These are phyloP conservation scores for Pseudogymnoascus sp. DNA, from an alignment of 2,329 filamentous ascomycete species.

Conservation along the genomic window DNA sequence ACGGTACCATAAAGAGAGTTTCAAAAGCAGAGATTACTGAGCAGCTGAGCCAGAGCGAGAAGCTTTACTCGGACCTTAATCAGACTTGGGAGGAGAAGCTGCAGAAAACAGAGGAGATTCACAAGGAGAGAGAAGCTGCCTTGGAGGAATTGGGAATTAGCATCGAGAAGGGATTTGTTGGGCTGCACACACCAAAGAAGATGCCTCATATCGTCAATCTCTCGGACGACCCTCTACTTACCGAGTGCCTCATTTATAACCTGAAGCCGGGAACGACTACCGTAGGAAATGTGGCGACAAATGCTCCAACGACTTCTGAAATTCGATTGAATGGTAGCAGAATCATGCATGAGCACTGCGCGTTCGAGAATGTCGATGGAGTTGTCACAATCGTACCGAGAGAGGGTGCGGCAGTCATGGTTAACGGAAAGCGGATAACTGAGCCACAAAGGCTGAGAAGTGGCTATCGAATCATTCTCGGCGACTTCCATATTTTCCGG, in stretches of 20 bases:
- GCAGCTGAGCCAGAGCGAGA: conserved; percentile 92
- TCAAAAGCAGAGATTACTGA: conserved; percentile 98
- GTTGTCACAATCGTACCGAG: conserved; percentile 84
- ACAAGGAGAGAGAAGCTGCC: conserved; percentile 92
- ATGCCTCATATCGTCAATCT: conserved; percentile 98
- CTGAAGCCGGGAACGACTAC: conserved; percentile 91
- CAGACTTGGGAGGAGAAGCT: conserved; percentile 99
- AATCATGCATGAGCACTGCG: conserved; percentile 87
- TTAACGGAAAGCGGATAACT: conserved; percentile 85
- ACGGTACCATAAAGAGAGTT: conserved; percentile 86
- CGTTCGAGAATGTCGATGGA: conserved; percentile 87
- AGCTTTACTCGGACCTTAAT: conserved; percentile 89
- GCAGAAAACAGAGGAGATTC: conserved; percentile 88
- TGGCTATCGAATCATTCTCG: conserved; percentile 88
- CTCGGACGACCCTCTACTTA: conserved; percentile 86
- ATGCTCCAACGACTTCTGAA: conserved; percentile 65
- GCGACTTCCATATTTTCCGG: conserved; percentile 96
- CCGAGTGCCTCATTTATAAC: conserved; percentile 96
- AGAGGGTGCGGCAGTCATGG: conserved; percentile 95
- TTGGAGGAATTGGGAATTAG: conserved; percentile 96
- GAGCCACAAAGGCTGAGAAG: conserved; percentile 81
- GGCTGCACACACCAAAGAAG: conserved; percentile 92
- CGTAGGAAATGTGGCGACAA: conserved; percentile 87
- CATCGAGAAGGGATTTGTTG: conserved; percentile 96
- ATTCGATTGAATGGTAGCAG: conserved; percentile 90